A percentile compares a stretch with the other conserved stretches of the same genome.
phyloP scores from a whole-genome alignment of 169 alveolate genomes.

The Besnoitia besnoiti region DNA sequence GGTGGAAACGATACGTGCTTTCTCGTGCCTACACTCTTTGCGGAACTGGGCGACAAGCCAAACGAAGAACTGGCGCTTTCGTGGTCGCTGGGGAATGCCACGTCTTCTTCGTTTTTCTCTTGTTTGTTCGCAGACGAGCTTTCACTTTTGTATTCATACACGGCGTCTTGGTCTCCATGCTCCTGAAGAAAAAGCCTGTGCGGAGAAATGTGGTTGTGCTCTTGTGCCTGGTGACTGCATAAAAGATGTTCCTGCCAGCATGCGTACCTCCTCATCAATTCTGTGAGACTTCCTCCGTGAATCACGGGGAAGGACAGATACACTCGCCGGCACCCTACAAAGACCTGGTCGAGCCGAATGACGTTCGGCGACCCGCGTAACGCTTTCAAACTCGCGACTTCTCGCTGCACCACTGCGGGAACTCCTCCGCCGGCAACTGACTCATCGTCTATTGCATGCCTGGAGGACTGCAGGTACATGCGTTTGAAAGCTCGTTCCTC shows the following conservation, averaged over 20 bases:
- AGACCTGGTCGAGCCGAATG: conserved; percentile 33
- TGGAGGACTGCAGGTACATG: conserved; percentile 43
- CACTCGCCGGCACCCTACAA: conserved; percentile 48
- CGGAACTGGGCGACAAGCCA: not conserved
- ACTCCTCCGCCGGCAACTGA: conserved; percentile 27
- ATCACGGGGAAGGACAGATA: conserved; percentile 63
- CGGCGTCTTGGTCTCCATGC: not conserved
- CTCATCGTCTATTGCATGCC: not conserved
- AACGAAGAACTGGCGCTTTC: not conserved
- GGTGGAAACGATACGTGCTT: not conserved
- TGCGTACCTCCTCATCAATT: conserved; percentile 21
- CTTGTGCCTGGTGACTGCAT: not conserved
- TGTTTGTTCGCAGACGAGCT: not conserved
- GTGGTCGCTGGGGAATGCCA: not conserved
- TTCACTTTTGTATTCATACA: not conserved
- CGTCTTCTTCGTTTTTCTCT: conserved; percentile 10
- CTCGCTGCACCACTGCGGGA: conserved; percentile 59
- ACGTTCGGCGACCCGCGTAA: conserved; percentile 13
- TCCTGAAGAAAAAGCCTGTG: not conserved
- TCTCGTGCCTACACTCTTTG: not conserved
- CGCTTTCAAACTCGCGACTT: conserved; percentile 27
- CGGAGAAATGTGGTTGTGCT: not conserved
- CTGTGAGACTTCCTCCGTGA: conserved; percentile 63
- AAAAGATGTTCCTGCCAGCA: conserved; percentile 39
- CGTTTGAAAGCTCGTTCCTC: conserved; percentile 63